A percentile compares a stretch with the other conserved stretches of the same genome.
These are phyloP conservation scores for Striga hermonthica DNA, from an alignment of 305 asterid species.

Conservation along the genomic window DNA sequence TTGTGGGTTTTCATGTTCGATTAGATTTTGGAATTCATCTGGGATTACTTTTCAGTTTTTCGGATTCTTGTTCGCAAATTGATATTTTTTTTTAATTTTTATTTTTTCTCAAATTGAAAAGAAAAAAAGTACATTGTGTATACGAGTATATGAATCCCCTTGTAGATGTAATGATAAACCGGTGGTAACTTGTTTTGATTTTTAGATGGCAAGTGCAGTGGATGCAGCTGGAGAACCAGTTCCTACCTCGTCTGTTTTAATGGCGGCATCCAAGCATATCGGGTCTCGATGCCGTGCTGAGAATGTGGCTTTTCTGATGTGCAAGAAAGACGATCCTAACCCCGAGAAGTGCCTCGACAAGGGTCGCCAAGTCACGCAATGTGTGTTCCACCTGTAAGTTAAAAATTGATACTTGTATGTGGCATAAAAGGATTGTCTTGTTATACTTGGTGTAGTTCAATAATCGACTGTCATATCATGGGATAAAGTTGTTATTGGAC, in stretches of 20 bases:
- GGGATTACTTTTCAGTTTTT: too few species aligned
- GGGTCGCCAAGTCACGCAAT: constrained; percentile 71
- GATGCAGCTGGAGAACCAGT: constrained; percentile 58
- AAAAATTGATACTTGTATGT: neutral
- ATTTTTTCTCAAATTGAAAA: neutral
- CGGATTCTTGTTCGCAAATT: too few species aligned
- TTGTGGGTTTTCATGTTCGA: neutral
- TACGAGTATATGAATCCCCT: too few species aligned
- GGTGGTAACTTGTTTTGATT: constrained; percentile 4
- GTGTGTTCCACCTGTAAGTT: constrained; percentile 64
- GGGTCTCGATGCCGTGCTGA: constrained; percentile 55
- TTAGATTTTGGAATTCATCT: too few species aligned
- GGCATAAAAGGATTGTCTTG: too few species aligned
- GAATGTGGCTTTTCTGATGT: constrained; percentile 60
- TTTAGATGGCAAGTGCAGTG: constrained; percentile 50
- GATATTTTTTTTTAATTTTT: too few species aligned
- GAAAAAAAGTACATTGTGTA: too few species aligned
- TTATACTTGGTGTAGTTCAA: constrained; percentile 9
- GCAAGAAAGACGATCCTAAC: constrained; percentile 70
- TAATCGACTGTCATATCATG: neutral
- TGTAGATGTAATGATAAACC: too few species aligned
- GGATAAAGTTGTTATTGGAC: too few species aligned
- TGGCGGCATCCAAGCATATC: constrained; percentile 70
- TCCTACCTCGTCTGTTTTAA: constrained; percentile 72
- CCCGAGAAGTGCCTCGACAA: constrained; percentile 72